Evolutionary conservation across 1,284 basidiomycete genomes (phyloP).

Genomic region (Ceratobasidium sp.): DNA sequence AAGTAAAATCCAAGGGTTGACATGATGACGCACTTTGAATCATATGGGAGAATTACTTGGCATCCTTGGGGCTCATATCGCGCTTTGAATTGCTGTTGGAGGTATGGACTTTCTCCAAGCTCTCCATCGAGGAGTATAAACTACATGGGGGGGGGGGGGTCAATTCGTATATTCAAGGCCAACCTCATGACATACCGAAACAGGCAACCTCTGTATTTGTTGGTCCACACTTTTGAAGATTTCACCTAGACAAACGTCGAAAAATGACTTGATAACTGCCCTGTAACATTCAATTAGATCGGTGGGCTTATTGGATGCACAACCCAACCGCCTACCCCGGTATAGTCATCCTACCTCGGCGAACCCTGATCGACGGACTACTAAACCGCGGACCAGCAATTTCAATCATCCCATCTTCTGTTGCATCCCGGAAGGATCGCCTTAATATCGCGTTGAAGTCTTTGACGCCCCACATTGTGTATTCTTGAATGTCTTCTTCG

Average conservation of each 20-base stretch:
- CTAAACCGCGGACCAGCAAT: not conserved
- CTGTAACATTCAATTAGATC: not conserved
- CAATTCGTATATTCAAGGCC: too few relatives aligned
- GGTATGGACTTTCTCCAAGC: conserved; percentile 43
- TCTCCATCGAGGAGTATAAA: conserved; percentile 44
- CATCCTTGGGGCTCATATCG: conserved; percentile 19
- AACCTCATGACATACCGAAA: not conserved
- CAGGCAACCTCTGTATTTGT: not conserved
- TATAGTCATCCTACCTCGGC: conserved; percentile 27
- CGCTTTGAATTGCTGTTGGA: conserved; percentile 19
- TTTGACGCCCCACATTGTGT: conserved; percentile 13
- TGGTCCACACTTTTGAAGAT: conserved; percentile 31
- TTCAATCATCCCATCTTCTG: not conserved
- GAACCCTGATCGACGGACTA: conserved; percentile 9
- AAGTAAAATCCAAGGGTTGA: conserved; percentile 14
- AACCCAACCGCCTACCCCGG: conserved; percentile 35
- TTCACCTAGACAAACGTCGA: conserved; percentile 30
- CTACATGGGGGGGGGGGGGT: not conserved
- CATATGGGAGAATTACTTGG: conserved; percentile 44
- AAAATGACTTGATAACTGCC: too few relatives aligned
- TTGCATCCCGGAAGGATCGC: conserved; percentile 10
- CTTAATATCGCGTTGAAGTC: conserved; percentile 41
- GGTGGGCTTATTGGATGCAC: too few relatives aligned
- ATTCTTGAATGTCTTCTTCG: conserved; percentile 22
- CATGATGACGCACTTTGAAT: conserved; percentile 41